Evolutionary conservation across 169 alveolate genomes (phyloP), one percentile per base, ranked within the genome.

Genomic region (Neospora caninum): DNA sequence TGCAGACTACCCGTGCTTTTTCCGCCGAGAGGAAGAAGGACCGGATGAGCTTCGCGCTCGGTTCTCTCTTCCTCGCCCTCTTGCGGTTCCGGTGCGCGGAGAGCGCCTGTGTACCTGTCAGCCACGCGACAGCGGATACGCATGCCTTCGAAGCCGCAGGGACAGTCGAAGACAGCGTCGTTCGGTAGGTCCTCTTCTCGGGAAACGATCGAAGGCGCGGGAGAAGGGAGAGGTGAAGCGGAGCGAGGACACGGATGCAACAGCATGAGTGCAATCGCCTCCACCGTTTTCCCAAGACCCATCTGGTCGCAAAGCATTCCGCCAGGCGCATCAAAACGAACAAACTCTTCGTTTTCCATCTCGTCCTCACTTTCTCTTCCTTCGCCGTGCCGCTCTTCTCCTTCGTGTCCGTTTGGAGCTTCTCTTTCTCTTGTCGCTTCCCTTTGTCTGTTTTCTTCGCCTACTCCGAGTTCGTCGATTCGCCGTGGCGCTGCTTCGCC

Each of bases 211-310:
- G 86, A 78, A 43, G 86, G 9, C 7, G 86, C 7, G 10, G 42
- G 86, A 1, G 82, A 69, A 69, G 38, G 45, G 31, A 43, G 27
- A 78, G 86, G 31, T 7, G 86, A n/a, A 78, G 86, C 9, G 4
- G 86, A 78, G 27, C 36, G n/a, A 25, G 91, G 95, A 53, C 53
- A 9, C 2, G 94, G 91, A n/a, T 87, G 92, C 36, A 92, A 39
- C 7, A 92, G 64, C 6, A 91, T 73, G 16, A 43, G 45, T 10
- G 96, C 93, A 10, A 88, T 78, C 38, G 93, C 96, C 88, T 95
- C 96, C 13, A 92, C 95, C 10, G 94, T 88, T 91, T 95, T 95
- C 58, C 95, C 96, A 10, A 95, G 58, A 38, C 96, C 96, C 95
- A 95, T 95, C 80, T 91, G 88, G 84, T 92, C 96, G 69, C 94